Conservation (phyloP, 768 basidiomycete species). For the Boletales sp. region DNA sequence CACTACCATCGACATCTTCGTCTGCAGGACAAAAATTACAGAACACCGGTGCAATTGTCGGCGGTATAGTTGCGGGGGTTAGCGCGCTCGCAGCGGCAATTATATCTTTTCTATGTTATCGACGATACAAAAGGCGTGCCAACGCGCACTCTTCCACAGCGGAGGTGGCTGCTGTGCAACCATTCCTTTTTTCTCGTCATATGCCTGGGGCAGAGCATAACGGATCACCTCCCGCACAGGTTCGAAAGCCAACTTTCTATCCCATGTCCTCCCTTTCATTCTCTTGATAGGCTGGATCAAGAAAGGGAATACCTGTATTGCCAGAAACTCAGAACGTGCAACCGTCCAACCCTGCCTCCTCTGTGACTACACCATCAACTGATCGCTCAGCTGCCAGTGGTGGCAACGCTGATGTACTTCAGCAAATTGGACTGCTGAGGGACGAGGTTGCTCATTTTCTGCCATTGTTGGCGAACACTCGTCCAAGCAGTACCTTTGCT, state of each 20-base stretch:
- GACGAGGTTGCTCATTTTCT: no score
- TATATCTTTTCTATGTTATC: constrained; percentile 3
- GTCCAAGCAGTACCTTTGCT: no score
- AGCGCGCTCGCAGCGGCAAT: neutral
- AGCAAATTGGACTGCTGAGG: no score
- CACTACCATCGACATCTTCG: neutral
- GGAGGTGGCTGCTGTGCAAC: neutral
- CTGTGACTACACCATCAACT: neutral
- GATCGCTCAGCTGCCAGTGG: no score
- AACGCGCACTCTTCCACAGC: neutral
- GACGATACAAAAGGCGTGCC: neutral
- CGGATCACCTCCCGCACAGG: neutral
- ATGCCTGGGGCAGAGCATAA: neutral
- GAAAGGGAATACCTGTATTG: neutral
- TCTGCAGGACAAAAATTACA: neutral
- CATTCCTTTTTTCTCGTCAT: neutral
- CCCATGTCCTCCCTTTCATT: neutral
- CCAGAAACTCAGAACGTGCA: neutral
- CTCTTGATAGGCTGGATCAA: neutral
- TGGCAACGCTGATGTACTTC: no score
- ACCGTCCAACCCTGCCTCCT: neutral
- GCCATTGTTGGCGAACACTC: neutral
- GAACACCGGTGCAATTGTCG: constrained; percentile 1
- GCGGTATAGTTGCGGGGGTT: constrained; percentile 6
- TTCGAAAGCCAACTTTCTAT: neutral